These are phyloP conservation scores for Pseudoneurospora amorphoporcata DNA, from an alignment of 495 filamentous ascomycete genomes.

Conservation along the genomic window DNA sequence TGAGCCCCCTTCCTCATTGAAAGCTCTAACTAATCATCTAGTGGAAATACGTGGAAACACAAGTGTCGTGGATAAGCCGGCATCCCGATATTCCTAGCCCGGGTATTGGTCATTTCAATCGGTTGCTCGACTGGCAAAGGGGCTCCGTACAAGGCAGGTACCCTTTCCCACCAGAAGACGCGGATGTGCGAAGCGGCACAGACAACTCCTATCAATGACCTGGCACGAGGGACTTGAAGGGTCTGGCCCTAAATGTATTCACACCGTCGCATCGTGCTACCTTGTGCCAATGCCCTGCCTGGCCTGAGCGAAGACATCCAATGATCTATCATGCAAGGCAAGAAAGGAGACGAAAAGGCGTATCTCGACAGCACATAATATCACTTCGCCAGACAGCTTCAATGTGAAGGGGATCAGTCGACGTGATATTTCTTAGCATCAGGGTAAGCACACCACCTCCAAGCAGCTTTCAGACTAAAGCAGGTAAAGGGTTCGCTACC, in stretches of 20 bases:
- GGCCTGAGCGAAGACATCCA: not conserved
- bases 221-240: not conserved
- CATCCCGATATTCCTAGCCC: not conserved
- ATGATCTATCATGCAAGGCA: not conserved
- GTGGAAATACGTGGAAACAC: not conserved
- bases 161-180: not conserved
- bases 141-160: not conserved
- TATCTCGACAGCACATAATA: not conserved
- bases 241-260: not conserved
- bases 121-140: not conserved
- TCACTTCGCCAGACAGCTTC: not conserved
- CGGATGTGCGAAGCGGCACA: not conserved
- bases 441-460: not conserved
- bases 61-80: not conserved
- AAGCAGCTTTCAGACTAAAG: not conserved
- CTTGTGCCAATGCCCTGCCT: not conserved
- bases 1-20: not conserved
- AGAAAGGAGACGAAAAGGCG: not conserved
- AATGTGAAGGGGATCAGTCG: not conserved
- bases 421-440: not conserved
- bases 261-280: not conserved
- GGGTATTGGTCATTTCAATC: not conserved
- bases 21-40: not conserved
- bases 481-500: not conserved
- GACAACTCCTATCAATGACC: not conserved